Evolutionary conservation across 305 asterid genomes (phyloP), one percentile per base, ranked within the genome.

Genomic region (Galium porrigens): DNA sequence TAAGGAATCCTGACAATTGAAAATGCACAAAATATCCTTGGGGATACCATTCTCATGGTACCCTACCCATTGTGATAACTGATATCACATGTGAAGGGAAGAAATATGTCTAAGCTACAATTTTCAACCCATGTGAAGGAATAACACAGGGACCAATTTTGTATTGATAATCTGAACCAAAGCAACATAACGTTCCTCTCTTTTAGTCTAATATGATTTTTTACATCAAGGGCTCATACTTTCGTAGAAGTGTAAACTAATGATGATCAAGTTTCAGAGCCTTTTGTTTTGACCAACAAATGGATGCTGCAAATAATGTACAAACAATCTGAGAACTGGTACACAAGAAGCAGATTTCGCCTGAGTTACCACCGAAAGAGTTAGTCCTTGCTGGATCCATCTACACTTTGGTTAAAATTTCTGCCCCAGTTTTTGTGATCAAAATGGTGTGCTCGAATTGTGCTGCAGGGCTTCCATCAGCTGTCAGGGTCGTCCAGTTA

Each of bases 391-490:
- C 57, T 46, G n/a, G 39, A 46, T 46, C 52, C 22, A 46, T 46
- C 63, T 34, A 51, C 10, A 49, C 68, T 76, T 73, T 85, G 0
- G 96, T 91, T 76, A 89, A 78, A 70, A 91, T 86, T 81, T 91
- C 95, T 2, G 95, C 89, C 29, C 98, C 98, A 0, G 94, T 85
- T 81, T 68, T 89, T 10, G 98, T 92, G 59, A 92, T 85, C 79
- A 92, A 90, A 76, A 92, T 85, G 12, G 98, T 89, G 56, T 91
- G 98, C 78, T 91, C 98, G 37, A 92, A 89, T 70, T 92, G 98
- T 3, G 98, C 98, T 6, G 98, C 95, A 30, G 94, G 96, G 81
- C 89, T 78, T 68, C 98, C 96, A 79, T 89, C 95, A 7, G 95
- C 94, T 46, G 98, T 86, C 64, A 91, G 83, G 63, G 95, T 89